Base-by-base conservation (phyloP, 352 stramenopile genomes). In the Aphanomyces stellatus region DNA sequence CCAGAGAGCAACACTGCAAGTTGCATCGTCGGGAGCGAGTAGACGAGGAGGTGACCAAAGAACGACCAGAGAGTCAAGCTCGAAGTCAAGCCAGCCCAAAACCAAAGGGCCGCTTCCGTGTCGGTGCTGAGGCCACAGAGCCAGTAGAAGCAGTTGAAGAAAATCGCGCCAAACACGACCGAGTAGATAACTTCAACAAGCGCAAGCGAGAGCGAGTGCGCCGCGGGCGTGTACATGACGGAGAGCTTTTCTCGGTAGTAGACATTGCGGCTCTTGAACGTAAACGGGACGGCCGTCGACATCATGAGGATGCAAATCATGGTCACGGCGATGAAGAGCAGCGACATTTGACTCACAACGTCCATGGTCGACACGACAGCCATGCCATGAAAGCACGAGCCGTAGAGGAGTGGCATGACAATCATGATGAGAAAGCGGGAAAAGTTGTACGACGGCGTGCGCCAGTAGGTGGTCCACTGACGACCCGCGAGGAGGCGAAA, bases 121-220 rank as follows among this genome's bases (percentile, higher is more conserved):
- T 69, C 69, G 24, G 70, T 76, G 24, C 59, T 69, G 69, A 96
- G 88, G n/a, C 84, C 87, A 55, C 85, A 82, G 37, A 88, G 77
- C 40, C 86, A 90, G 69, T 94, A 94, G 71, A 92, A 93, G 3
- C 75, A 67, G 17, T 65, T 33, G 31, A 75, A 67, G 40, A 88
- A 82, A 35, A 90, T 65, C 35, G 82, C 27, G 0, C 69, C 87
- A 27, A 86, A 67, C 27, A 81, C 56, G 10, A 88, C 49, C 46
- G 91, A 76, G 69, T 91, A 96, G 2, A 87, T 82, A 37, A 94
- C 71, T 73, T 98, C 90, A 33, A 85, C 75, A 7, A 96, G 30
- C 22, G 79, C 87, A 27, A 85, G 89, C 10, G 87, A 76, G 2
- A 86, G 33, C n/a, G 55, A 51, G 41, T 91, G 75, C 19, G 79